Percentiles rank a stretch among this genome's conserved stretches.
phyloP scores from a whole-genome alignment of 140 eudicot species.

The Anethum foeniculum region DNA sequence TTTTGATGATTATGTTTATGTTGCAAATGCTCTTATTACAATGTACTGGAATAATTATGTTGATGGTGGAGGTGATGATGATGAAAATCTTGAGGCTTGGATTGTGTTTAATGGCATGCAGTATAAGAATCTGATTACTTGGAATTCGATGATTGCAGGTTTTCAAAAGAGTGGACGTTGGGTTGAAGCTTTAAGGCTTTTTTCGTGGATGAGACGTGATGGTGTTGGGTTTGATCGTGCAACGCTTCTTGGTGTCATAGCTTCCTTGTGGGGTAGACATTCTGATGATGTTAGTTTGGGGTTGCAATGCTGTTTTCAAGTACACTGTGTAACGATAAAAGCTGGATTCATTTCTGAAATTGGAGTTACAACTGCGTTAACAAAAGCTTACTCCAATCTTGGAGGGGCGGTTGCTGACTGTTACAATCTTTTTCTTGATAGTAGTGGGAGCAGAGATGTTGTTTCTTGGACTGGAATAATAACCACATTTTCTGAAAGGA shows the following conservation, averaged over 20 bases:
- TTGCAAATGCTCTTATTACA: conserved; percentile 54
- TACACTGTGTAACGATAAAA: conserved; percentile 47
- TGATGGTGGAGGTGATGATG: conserved; percentile 1
- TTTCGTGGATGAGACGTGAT: conserved; percentile 39
- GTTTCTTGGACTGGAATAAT: conserved; percentile 72
- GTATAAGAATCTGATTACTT: conserved; percentile 39
- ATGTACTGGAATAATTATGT: conserved; percentile 48
- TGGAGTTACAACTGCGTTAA: conserved; percentile 51
- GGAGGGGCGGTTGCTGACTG: conserved; percentile 34
- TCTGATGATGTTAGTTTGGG: conserved; percentile 12
- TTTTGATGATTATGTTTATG: conserved; percentile 46
- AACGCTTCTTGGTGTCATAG: conserved; percentile 47
- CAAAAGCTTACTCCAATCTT: conserved; percentile 58
- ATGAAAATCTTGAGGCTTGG: conserved; percentile 41
- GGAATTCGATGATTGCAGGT: conserved; percentile 63
- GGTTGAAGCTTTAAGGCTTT: conserved; percentile 30
- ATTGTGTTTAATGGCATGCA: conserved; percentile 33
- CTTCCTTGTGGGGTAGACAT: conserved; percentile 31
- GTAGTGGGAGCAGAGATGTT: conserved; percentile 40
- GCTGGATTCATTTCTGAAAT: conserved; percentile 39
- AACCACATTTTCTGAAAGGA: conserved; percentile 41
- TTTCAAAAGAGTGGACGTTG: conserved; percentile 37
- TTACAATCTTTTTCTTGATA: conserved; percentile 42
- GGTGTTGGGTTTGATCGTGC: conserved; percentile 54
- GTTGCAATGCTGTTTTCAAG: conserved; percentile 43